A percentile compares a stretch with the other conserved stretches of the same genome.
Evolutionary conservation across 140 eudicot genomes (phyloP).

Genomic region (Flaveria floridana): DNA sequence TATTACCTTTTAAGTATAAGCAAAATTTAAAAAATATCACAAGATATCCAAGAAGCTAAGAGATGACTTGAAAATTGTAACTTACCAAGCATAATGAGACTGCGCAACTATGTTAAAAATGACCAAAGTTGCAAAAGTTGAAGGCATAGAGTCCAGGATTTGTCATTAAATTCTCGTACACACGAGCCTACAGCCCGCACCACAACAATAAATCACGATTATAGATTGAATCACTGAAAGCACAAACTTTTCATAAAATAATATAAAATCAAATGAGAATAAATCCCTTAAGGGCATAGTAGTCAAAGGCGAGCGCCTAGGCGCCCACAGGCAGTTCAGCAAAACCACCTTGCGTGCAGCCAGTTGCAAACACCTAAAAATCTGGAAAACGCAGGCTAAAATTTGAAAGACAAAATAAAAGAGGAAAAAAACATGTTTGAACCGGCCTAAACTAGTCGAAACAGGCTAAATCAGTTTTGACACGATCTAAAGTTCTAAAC

Average conservation of each 20-base stretch:
- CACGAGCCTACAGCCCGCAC: constrained; percentile 23
- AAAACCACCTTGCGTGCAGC: too few relatives aligned
- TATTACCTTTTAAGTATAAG: neutral
- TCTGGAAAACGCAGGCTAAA: too few relatives aligned
- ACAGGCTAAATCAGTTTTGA: too few relatives aligned
- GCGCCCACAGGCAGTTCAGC: too few relatives aligned
- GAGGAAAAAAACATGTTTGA: too few relatives aligned
- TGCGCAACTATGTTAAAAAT: neutral
- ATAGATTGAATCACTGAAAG: neutral
- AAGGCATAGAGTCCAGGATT: constrained; percentile 10
- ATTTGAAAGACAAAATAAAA: too few relatives aligned
- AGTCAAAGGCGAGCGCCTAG: too few relatives aligned
- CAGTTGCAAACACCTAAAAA: too few relatives aligned
- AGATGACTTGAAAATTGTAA: constrained; percentile 18
- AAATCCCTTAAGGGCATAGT: too few relatives aligned
- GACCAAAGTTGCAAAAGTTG: constrained; percentile 24
- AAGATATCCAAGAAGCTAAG: constrained; percentile 14
- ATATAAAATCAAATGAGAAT: neutral
- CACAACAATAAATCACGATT: neutral
- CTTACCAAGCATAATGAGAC: constrained; percentile 17
- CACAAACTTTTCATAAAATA: neutral
- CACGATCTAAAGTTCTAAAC: too few relatives aligned
- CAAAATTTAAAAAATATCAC: constrained; percentile 7
- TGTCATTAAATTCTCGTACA: too few relatives aligned
- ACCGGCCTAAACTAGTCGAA: too few relatives aligned